These are phyloP conservation scores for Nectriaceae sp. DNA, from an alignment of 2,329 filamentous ascomycete genomes.

Conservation along the genomic window DNA sequence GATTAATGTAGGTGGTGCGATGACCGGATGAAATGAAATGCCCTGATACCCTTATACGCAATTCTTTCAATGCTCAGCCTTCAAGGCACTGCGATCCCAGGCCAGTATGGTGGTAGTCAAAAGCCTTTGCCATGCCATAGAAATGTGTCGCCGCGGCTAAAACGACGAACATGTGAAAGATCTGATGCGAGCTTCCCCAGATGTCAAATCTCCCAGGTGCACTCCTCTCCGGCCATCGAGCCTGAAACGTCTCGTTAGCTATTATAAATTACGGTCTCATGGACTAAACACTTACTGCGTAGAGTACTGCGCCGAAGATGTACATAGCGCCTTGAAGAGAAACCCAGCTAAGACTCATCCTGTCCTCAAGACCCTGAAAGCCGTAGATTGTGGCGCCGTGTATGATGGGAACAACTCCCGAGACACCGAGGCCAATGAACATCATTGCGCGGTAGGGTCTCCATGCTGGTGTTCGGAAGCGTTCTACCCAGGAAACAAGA, in stretches of 20 bases:
- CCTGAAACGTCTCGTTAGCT: too few relatives aligned
- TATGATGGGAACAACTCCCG: slow-evolving; percentile 78
- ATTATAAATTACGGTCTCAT: too few relatives aligned
- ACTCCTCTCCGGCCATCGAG: slow-evolving; percentile 79
- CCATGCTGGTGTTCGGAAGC: slow-evolving; percentile 81
- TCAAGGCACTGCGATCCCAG: slow-evolving; percentile 52
- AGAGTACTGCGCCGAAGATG: slow-evolving; percentile 81
- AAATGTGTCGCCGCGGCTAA: slow-evolving; percentile 81
- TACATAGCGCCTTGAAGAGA: slow-evolving; percentile 81
- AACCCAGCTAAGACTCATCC: slow-evolving; percentile 81
- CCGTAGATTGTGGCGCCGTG: slow-evolving; percentile 75
- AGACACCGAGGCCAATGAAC: slow-evolving; percentile 86
- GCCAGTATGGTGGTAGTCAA: slow-evolving; percentile 77
- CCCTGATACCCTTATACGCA: too few relatives aligned
- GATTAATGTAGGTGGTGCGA: slow-evolving; percentile 10
- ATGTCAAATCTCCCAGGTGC: slow-evolving; percentile 83
- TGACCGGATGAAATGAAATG: slow-evolving; percentile 1
- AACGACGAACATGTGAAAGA: slow-evolving; percentile 90
- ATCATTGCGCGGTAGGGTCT: slow-evolving; percentile 83
- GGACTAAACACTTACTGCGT: slow-evolving; percentile 76
- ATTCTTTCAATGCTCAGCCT: slow-evolving; percentile 10
- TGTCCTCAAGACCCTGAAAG: slow-evolving; percentile 61
- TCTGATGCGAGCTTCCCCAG: slow-evolving; percentile 90
- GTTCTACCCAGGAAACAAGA: slow-evolving; percentile 74
- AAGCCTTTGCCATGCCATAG: slow-evolving; percentile 77